Evolutionary conservation across 1,284 basidiomycete species (phyloP).

Genomic region (Rhizoctonia solani): DNA sequence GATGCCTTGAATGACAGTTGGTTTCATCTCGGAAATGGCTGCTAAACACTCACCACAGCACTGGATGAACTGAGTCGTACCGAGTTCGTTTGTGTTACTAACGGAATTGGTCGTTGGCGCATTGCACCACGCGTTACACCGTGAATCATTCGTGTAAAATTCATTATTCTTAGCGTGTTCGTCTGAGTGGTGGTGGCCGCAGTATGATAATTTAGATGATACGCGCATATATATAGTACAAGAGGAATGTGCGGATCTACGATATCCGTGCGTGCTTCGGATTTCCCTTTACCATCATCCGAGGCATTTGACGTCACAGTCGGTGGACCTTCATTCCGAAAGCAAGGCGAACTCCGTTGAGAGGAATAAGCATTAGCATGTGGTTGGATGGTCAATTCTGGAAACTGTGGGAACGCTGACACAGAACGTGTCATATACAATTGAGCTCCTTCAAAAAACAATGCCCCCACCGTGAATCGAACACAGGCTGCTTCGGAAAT

Average conservation of each 20-base stretch:
- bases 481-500: conserved; percentile 32
- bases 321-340: too few relatives aligned
- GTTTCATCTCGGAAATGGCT: background rate
- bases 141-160: background rate
- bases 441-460: too few relatives aligned
- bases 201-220: background rate
- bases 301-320: too few relatives aligned
- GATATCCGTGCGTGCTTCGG: too few relatives aligned
- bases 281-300: too few relatives aligned
- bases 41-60: conserved; percentile 12
- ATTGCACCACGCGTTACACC: background rate
- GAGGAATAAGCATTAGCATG: too few relatives aligned
- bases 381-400: too few relatives aligned
- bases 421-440: too few relatives aligned
- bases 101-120: background rate
- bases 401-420: too few relatives aligned
- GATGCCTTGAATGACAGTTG: conserved; percentile 1
- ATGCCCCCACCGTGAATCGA: conserved; percentile 33
- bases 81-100: background rate
- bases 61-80: conserved; percentile 12
- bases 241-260: background rate
- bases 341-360: too few relatives aligned
- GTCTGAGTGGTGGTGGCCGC: background rate
- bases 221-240: background rate
- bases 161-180: background rate